A percentile compares a stretch with the other conserved stretches of the same genome.
Conservation (phyloP, 352 stramenopile species). For the Globisporangium nagaii region DNA sequence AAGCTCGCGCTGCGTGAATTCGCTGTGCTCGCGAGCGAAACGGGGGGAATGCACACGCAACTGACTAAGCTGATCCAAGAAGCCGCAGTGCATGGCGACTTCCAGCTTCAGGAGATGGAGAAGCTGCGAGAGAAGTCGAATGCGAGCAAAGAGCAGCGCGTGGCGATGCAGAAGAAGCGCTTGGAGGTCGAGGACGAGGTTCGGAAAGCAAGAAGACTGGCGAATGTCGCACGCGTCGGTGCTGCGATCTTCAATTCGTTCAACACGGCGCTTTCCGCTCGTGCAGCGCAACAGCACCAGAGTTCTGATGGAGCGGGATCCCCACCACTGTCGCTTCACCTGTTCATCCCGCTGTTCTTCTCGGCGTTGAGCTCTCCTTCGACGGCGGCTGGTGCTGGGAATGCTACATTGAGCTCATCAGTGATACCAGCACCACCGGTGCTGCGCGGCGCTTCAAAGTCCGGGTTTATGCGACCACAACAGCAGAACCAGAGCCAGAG, state of each 20-base stretch:
- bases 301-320: not conserved
- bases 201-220: constrained; percentile 11
- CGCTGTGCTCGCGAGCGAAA: constrained; percentile 9
- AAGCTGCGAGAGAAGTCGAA: constrained; percentile 20
- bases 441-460: not conserved
- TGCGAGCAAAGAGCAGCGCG: constrained; percentile 21
- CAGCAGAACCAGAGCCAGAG: not conserved
- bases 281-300: not conserved
- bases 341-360: constrained; percentile 31
- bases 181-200: constrained; percentile 13
- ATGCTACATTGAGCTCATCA: no score
- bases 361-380: constrained; percentile 4
- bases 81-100: constrained; percentile 33
- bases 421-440: not conserved
- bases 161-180: constrained; percentile 5
- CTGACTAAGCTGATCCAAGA: constrained; percentile 39
- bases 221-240: constrained; percentile 26
- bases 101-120: constrained; percentile 35
- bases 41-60: constrained; percentile 13
- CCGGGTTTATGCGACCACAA: not conserved
- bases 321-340: constrained; percentile 21
- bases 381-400: not conserved
- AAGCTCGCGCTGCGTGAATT: constrained; percentile 30
- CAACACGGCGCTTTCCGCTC: constrained; percentile 10
- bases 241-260: constrained; percentile 39